phyloP scores from a whole-genome alignment of 768 basidiomycete genomes.

The Astraeus odoratus region DNA sequence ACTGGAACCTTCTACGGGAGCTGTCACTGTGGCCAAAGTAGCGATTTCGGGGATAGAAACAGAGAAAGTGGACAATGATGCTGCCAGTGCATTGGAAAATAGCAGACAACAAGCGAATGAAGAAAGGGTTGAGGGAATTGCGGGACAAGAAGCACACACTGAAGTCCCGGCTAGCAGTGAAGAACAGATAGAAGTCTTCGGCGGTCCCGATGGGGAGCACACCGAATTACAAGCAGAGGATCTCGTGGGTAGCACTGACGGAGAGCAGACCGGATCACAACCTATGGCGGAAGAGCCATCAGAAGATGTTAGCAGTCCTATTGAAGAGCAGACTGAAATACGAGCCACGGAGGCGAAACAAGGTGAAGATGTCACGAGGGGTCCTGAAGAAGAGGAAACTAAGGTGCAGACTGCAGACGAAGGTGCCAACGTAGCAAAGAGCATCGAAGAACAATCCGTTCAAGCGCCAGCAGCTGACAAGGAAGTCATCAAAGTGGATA shows the following conservation, averaged over 20 bases:
- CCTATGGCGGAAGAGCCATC: neutral
- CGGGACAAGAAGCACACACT: neutral
- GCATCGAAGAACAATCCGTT: conserved; percentile 5
- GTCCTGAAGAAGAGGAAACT: neutral
- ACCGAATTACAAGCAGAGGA: too few species aligned
- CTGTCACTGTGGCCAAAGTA: neutral
- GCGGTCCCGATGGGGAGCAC: neutral
- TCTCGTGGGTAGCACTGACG: neutral
- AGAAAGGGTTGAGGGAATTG: neutral
- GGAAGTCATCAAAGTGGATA: too few species aligned
- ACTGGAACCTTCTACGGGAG: neutral
- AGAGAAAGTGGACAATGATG: neutral
- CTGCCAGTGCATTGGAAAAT: too few species aligned
- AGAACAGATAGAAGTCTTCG: too few species aligned
- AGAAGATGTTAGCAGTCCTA: neutral
- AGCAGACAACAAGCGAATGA: too few species aligned
- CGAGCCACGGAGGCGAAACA: neutral
- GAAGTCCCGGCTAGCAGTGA: too few species aligned
- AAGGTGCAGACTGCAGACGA: neutral
- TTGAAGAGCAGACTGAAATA: conserved; percentile 6
- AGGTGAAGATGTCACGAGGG: neutral
- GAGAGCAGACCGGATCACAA: neutral
- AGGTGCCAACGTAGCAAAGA: too few species aligned
- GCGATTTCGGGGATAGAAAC: neutral
- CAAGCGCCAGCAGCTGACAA: neutral